Conservation (phyloP, 2,329 filamentous ascomycete genomes). For the Bisporella sp. region DNA sequence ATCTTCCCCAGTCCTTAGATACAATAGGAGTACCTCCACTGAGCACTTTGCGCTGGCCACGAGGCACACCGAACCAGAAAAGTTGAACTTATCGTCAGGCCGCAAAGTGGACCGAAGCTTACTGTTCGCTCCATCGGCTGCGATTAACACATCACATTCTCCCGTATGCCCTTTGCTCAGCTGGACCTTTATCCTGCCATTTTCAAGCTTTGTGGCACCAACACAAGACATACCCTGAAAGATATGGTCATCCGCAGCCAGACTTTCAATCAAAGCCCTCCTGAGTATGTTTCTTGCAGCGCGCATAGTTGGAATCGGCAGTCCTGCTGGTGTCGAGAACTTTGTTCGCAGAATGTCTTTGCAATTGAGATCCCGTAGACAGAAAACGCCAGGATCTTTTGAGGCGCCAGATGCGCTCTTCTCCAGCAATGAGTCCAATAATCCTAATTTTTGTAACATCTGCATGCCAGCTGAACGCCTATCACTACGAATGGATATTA, state of each 20-base stretch:
- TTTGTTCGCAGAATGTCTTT: slow-evolving; percentile 26
- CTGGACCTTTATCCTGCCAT: slow-evolving; percentile 13
- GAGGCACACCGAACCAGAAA: slow-evolving; percentile 33
- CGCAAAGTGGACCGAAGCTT: slow-evolving; percentile 33
- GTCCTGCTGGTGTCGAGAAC: slow-evolving; percentile 20
- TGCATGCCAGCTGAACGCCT: slow-evolving; percentile 30
- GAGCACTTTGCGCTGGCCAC: slow-evolving; percentile 33
- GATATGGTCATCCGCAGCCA: slow-evolving; percentile 3
- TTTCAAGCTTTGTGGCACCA: slow-evolving; percentile 9
- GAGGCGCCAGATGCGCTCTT: slow-evolving; percentile 26
- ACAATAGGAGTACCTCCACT: slow-evolving; percentile 27
- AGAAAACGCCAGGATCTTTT: slow-evolving; percentile 29
- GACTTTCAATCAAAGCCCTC: slow-evolving; percentile 26
- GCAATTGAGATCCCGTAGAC: slow-evolving; percentile 35
- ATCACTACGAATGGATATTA: slow-evolving; percentile 32
- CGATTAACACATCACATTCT: slow-evolving; percentile 37
- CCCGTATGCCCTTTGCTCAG: slow-evolving; percentile 19
- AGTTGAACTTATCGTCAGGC: slow-evolving; percentile 33
- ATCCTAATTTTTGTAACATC: slow-evolving; percentile 31
- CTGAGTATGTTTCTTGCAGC: slow-evolving; percentile 32
- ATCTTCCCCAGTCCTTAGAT: slow-evolving; percentile 34
- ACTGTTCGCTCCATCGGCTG: slow-evolving; percentile 38
- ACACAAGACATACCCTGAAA: slow-evolving; percentile 6
- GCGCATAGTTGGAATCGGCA: slow-evolving; percentile 32
- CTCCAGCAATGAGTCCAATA: slow-evolving; percentile 29